Base-by-base conservation (phyloP, 1,139 yeast genomes). In the Meyerozyma smithsonii region DNA sequence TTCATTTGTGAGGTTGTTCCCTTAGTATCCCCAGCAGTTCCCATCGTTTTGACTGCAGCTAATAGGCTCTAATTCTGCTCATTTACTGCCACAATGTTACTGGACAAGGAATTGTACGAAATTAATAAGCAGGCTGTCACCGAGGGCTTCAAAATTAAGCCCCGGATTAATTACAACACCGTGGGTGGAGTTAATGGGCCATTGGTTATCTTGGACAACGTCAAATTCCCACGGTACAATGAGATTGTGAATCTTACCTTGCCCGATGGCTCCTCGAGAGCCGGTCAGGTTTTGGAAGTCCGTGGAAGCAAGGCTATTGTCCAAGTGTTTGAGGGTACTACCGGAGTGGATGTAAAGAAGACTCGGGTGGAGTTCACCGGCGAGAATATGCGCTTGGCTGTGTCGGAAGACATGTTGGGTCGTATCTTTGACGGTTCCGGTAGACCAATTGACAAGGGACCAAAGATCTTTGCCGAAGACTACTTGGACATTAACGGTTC, bases 181-280 rank as follows among this genome's bases (percentile, higher is more conserved):
- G 98, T 92, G 48, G 92, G 92, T 40, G 97, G 97, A 61, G 95
- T 92, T 56, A 92, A 92, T 66, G 99, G 99, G 46, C 99, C 99
- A 7, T 78, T 92, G 62, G 98, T 92, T 46, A 89, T 92, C 57
- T 76, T 92, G 57, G 97, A 92, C 63, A 86, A 92, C 53, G 97
- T 92, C 59, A 92, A 92, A 69, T 90, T 86, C 65, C 98, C 99
- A 45, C 82, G 95, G 58, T 92, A 77, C 71, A 89, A 89, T 58
- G 99, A 92, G 69, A 94, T 92, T 69, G 99, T 92, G 56, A 87
- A 89, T 64, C 75, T 92, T 58, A 92, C 98, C 4, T 75, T 92
- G 47, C 98, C 98, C 36, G 98, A 94, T 61, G 98, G 99, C 8
- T 68, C 92, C 25, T 69, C 72, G 38, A 84, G 98, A 68, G 96